Conservation (phyloP, 2,329 filamentous ascomycete species). For the Botryotinia calthae region DNA sequence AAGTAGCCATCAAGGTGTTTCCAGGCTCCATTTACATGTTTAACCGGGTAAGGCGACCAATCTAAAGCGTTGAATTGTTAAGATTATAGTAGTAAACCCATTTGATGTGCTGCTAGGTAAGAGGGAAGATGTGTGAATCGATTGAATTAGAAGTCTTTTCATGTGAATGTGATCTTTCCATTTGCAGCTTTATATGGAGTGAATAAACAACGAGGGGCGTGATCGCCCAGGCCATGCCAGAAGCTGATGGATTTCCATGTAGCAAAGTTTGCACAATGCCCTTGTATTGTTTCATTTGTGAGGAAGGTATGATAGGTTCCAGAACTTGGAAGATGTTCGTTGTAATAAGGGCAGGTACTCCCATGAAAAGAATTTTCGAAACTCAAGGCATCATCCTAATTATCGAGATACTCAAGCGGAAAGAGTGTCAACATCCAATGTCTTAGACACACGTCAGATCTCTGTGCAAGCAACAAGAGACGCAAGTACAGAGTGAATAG, state of each 20-base stretch:
- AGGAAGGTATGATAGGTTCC: neutral
- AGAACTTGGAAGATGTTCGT: neutral
- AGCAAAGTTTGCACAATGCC: neutral
- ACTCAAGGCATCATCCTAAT: neutral
- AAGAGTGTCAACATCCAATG: neutral
- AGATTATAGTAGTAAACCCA: neutral
- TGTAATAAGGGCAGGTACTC: slow-evolving; percentile 5
- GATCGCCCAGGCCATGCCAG: neutral
- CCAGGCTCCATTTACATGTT: neutral
- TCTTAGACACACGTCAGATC: neutral
- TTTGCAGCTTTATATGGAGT: neutral
- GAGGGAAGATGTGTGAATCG: neutral
- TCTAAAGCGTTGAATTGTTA: neutral
- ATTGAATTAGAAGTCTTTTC: neutral
- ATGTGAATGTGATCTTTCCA: neutral
- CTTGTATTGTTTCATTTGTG: neutral
- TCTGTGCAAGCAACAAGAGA: neutral
- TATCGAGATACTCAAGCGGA: neutral
- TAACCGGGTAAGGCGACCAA: neutral
- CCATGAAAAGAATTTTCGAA: neutral
- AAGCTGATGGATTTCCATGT: neutral
- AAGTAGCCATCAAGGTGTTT: slow-evolving; percentile 17
- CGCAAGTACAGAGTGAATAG: neutral
- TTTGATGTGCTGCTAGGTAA: neutral
- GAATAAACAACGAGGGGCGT: neutral